These are phyloP conservation scores for Boletus subparvulus DNA, from an alignment of 768 basidiomycete genomes.

Conservation along the genomic window DNA sequence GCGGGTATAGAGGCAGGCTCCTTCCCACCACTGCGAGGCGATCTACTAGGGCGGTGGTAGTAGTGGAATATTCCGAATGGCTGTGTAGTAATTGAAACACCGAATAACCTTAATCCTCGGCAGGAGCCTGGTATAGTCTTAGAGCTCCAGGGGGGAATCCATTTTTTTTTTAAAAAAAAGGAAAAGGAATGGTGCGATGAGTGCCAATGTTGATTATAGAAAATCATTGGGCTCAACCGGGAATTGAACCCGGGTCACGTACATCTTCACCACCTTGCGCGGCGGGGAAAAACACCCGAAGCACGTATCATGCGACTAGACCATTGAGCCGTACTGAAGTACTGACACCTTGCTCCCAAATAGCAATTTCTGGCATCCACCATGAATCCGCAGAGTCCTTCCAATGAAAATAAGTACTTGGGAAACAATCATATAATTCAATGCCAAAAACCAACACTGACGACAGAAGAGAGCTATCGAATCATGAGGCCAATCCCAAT, in stretches of 20 bases:
- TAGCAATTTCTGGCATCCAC: background rate
- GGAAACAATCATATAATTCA: background rate
- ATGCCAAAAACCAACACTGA: background rate
- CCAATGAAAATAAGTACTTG: background rate
- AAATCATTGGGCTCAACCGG: conserved; percentile 25
- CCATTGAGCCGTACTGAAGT: conserved; percentile 28
- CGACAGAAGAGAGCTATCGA: conserved; percentile 16
- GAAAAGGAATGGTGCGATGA: background rate
- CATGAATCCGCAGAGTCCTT: background rate
- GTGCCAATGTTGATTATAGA: background rate
- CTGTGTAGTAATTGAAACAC: too few species aligned
- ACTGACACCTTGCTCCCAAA: background rate
- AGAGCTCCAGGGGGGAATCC: too few species aligned
- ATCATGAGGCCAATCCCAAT: conserved; percentile 43
- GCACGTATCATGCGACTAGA: conserved; percentile 39
- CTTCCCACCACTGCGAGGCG: too few species aligned
- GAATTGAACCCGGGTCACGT: conserved; percentile 40
- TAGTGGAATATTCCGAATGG: too few species aligned
- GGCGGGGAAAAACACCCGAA: conserved; percentile 26
- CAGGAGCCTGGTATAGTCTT: too few species aligned
- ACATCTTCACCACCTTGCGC: conserved; percentile 30
- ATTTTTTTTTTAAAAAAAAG: background rate
- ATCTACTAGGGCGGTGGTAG: too few species aligned
- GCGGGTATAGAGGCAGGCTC: too few species aligned
- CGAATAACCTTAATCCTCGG: too few species aligned